Conservation (phyloP, 371 early-diverging fungal species). For the Dinochytrium kinnereticum region DNA sequence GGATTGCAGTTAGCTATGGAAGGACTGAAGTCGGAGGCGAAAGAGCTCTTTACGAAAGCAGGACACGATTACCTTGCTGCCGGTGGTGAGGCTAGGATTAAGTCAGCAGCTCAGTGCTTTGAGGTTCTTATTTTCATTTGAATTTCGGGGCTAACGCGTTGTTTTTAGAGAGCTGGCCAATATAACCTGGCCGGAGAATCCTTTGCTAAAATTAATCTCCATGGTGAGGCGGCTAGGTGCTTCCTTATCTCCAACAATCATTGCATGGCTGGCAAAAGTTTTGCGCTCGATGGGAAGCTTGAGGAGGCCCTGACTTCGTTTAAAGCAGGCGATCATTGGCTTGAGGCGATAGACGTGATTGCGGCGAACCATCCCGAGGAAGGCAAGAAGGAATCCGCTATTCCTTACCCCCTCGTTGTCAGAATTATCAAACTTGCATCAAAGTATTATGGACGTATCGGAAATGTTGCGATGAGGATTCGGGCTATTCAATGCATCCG, state of each 20-base stretch:
- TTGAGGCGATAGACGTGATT: neutral
- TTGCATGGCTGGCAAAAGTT: neutral
- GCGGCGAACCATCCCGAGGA: neutral
- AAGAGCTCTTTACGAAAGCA: neutral
- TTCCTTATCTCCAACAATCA: neutral
- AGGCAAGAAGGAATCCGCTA: neutral
- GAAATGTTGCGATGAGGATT: neutral
- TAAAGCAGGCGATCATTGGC: slow-evolving; percentile 4
- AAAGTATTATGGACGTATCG: neutral
- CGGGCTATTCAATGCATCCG: neutral
- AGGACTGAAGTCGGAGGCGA: neutral
- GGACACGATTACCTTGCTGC: neutral
- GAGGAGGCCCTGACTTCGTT: neutral
- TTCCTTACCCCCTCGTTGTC: neutral
- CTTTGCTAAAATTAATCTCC: neutral
- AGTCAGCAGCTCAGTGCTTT: slow-evolving; percentile 6
- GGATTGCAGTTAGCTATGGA: neutral
- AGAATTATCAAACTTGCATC: neutral
- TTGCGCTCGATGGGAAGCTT: neutral
- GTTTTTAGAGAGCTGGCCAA: neutral
- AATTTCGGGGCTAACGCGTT: neutral
- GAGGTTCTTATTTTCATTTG: neutral
- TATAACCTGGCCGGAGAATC: neutral
- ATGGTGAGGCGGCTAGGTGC: neutral
- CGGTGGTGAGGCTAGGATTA: neutral